Percentiles rank a stretch among this genome's conserved stretches.
These are phyloP conservation scores for Margaritispora aquatica DNA, from an alignment of 495 filamentous ascomycete genomes.

Conservation along the genomic window DNA sequence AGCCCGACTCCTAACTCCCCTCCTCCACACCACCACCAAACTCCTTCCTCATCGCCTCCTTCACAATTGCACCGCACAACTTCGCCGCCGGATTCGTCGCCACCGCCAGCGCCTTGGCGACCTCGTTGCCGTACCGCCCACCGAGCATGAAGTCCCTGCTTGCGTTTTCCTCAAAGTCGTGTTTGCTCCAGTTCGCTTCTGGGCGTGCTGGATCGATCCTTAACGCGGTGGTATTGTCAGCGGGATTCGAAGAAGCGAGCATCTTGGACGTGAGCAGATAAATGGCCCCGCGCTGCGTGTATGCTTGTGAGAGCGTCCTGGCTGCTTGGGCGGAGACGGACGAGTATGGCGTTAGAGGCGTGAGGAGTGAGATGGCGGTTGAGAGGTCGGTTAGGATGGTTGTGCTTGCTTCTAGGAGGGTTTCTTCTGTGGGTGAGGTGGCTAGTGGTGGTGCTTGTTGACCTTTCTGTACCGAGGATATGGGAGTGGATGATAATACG, in stretches of 20 bases:
- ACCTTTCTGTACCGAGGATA: background rate
- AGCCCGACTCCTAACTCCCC: too few species aligned
- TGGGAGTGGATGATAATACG: background rate
- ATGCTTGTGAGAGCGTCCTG: slow-evolving; percentile 58
- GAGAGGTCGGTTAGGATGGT: slow-evolving; percentile 54
- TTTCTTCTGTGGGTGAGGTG: slow-evolving; percentile 1
- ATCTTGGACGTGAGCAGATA: slow-evolving; percentile 56
- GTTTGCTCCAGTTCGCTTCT: slow-evolving; percentile 38
- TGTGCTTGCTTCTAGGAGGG: slow-evolving; percentile 26
- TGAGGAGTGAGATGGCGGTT: slow-evolving; percentile 59
- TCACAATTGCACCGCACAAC: slow-evolving; percentile 82
- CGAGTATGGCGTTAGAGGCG: slow-evolving; percentile 37
- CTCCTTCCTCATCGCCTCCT: slow-evolving; percentile 79
- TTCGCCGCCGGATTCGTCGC: slow-evolving; percentile 83
- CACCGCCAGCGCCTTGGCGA: slow-evolving; percentile 70
- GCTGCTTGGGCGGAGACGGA: slow-evolving; percentile 47
- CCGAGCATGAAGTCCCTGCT: slow-evolving; percentile 69
- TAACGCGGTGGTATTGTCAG: slow-evolving; percentile 11
- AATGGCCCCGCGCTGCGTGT: slow-evolving; percentile 72
- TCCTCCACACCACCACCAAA: background rate
- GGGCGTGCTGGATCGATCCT: slow-evolving; percentile 28
- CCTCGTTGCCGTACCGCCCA: slow-evolving; percentile 70
- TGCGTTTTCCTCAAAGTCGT: slow-evolving; percentile 63
- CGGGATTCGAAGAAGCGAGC: background rate
- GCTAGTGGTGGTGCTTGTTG: background rate